These are phyloP conservation scores for Leccinellum rugosiceps DNA, from an alignment of 768 basidiomycete genomes.

Conservation along the genomic window DNA sequence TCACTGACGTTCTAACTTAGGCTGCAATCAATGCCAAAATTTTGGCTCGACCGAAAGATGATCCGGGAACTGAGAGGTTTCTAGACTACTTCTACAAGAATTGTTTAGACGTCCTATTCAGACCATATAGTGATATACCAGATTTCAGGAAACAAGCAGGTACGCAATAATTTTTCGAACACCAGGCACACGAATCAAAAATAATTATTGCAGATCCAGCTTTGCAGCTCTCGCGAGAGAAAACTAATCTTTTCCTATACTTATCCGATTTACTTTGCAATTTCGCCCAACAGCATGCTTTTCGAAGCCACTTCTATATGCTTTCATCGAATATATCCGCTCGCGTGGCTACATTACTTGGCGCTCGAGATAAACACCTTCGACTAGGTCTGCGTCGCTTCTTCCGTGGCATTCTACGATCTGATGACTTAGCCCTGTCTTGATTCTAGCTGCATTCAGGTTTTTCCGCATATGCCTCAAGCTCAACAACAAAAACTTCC, in stretches of 20 bases:
- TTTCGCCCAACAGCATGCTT: constrained; percentile 84
- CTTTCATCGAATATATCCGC: constrained; percentile 74
- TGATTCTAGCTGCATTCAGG: constrained; percentile 74
- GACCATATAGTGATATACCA: constrained; percentile 71
- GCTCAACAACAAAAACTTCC: constrained; percentile 74
- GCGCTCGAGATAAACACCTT: constrained; percentile 85
- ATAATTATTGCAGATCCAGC: constrained; percentile 40
- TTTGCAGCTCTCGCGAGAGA: constrained; percentile 63
- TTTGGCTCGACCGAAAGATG: constrained; percentile 67
- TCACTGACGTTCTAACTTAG: constrained; percentile 14
- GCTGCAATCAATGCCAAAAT: constrained; percentile 40
- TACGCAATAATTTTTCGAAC: constrained; percentile 14
- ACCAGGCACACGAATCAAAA: constrained; percentile 2
- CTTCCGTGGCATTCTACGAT: not conserved
- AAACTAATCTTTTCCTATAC: constrained; percentile 81
- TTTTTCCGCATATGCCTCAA: constrained; percentile 86
- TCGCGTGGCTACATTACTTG: constrained; percentile 74
- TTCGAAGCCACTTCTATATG: constrained; percentile 89
- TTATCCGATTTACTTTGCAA: constrained; percentile 89
- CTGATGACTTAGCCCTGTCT: constrained; percentile 9
- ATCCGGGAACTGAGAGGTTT: constrained; percentile 84
- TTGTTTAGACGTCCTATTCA: constrained; percentile 73
- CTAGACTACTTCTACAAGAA: constrained; percentile 92
- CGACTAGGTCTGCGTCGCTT: constrained; percentile 67
- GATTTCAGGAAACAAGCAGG: constrained; percentile 57